A percentile compares a stretch with the other conserved stretches of the same genome.
Evolutionary conservation across 2,329 filamentous ascomycete species (phyloP).

Genomic region (Grosmannia clavigera): DNA sequence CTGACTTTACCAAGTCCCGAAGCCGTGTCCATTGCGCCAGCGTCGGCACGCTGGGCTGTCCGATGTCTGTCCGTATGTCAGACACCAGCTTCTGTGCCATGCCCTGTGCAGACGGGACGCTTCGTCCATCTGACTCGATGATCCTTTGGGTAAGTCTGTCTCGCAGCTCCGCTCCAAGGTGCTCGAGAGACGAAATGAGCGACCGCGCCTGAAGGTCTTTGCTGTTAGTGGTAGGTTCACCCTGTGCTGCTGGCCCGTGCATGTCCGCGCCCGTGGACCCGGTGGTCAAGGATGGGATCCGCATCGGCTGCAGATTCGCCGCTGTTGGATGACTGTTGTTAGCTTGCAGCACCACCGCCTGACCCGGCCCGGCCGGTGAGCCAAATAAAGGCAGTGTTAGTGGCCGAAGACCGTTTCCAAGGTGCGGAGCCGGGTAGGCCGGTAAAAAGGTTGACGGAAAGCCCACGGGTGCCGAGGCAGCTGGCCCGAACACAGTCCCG

Average conservation of each 20-base stretch:
- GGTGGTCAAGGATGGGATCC: background rate
- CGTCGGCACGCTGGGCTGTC: constrained; percentile 6
- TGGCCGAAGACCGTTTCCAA: background rate
- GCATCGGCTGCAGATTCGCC: background rate
- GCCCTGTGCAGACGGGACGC: background rate
- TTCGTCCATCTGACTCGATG: background rate
- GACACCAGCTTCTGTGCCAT: constrained; percentile 1
- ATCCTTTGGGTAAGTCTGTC: background rate
- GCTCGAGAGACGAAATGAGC: background rate
- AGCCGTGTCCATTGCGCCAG: constrained; percentile 20
- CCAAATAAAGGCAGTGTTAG: background rate
- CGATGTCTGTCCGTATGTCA: background rate
- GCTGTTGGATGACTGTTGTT: background rate
- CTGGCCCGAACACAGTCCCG: background rate
- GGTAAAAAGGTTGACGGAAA: background rate
- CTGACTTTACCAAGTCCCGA: background rate
- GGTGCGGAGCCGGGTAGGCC: background rate
- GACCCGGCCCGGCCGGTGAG: background rate
- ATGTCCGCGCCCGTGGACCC: background rate
- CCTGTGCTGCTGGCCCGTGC: background rate
- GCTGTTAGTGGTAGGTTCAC: background rate
- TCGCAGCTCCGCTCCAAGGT: background rate
- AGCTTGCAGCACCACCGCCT: background rate
- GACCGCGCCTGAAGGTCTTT: background rate
- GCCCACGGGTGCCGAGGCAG: background rate